Base-by-base conservation (phyloP, 768 basidiomycete species). In the Tulasnella sp. region DNA sequence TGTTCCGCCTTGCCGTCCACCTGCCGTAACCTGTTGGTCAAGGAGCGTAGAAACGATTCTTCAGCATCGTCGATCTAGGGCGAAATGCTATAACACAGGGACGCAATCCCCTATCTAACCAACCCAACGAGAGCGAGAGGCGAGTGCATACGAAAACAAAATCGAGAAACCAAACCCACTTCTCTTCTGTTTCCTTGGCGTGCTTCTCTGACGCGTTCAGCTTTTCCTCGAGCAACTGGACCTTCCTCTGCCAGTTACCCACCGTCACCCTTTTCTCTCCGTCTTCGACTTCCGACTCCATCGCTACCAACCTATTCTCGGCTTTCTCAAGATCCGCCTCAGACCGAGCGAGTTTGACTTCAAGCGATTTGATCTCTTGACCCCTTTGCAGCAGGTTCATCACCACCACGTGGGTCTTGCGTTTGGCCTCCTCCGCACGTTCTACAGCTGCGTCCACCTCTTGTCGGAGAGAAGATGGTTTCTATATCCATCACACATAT, bases 1-100 rank as follows among this genome's bases (percentile, higher is more conserved):
- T 98, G 92, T 72, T 99, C 96, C 9, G 95, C 95, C 76, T 97
- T 99, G 73, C 98, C 86, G 70, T 99, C 96, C 60, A 96, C 92
- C 69, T 95, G 90, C 63, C 95, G 79, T 67, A 99, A 78, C 73
- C 95, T 98, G 66, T 5, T n/a, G n/a, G 21, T 21, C 2, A 3
- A 5, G 51, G 34, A 38, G 21, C 7, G 5, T 1, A 21, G 19
- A 38, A 15, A 38, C 9, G 95, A 86, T 38, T 81, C 80, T 68
- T 98, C 95, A 2, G 98, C 79, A 73, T 99, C 96, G 15, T 15
- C 34, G 7, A 7, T 38, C 15, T 5, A 5, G 15, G 15, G 34
- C 15, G 34, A 38, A 5, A 38, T 7, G 34, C 34, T n/a, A n/a
- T n/a, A n/a, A n/a, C n/a, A n/a, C n/a, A n/a, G n/a, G n/a, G n/a